phyloP scores from a whole-genome alignment of 495 filamentous ascomycete species.

The Aspergillus diversus region DNA sequence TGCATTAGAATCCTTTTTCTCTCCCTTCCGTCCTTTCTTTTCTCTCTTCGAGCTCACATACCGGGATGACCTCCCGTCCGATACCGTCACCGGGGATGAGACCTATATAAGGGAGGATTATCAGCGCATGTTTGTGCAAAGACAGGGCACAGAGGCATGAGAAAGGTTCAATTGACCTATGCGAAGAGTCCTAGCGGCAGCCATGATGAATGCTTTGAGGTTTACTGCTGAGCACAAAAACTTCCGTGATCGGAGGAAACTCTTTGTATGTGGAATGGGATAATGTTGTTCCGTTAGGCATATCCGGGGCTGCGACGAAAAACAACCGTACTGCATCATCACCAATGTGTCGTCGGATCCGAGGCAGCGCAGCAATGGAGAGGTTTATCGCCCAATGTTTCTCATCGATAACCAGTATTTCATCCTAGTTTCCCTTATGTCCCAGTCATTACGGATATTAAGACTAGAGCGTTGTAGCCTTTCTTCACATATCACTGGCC shows the following conservation, averaged over 20 bases:
- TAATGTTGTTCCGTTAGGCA: slow-evolving; percentile 20
- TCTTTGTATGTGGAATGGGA: slow-evolving; percentile 25
- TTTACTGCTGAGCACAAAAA: slow-evolving; percentile 15
- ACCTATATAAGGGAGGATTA: slow-evolving; percentile 53
- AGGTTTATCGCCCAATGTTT: no score
- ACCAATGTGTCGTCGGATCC: no score
- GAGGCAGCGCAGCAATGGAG: no score
- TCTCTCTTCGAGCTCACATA: slow-evolving; percentile 33
- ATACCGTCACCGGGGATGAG: slow-evolving; percentile 99
- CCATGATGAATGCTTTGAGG: slow-evolving; percentile 37
- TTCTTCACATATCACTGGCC: no score
- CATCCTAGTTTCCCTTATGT: no score
- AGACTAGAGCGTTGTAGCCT: no score
- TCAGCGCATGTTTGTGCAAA: slow-evolving; percentile 28
- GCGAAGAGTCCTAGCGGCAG: slow-evolving; percentile 60
- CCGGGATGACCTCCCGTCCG: slow-evolving; percentile 95
- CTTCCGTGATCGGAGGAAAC: slow-evolving; percentile 29
- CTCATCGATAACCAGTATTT: no score
- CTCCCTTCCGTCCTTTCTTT: slow-evolving; percentile 7
- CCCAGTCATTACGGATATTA: no score
- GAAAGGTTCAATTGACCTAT: slow-evolving; percentile 49
- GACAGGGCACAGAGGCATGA: slow-evolving; percentile 3
- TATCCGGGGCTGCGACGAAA: background rate
- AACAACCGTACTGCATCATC: no score
- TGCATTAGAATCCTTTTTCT: slow-evolving; percentile 20